Evolutionary conservation across 352 stramenopile genomes (phyloP).

Genomic region (Globisporangium perplexum): DNA sequence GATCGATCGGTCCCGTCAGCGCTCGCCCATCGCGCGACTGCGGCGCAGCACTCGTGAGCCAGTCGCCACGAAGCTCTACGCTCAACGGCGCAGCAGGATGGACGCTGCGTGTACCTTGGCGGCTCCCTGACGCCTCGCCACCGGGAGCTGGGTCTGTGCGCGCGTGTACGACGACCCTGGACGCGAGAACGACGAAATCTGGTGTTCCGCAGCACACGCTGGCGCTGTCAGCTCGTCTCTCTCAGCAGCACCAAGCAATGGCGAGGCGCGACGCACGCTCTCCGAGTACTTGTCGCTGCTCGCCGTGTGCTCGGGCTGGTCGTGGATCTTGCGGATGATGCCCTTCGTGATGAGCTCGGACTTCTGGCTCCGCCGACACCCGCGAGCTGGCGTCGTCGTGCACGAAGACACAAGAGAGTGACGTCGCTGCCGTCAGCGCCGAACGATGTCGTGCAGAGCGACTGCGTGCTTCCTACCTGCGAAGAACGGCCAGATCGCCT

Average conservation of each 20-base stretch:
- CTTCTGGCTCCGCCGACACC: constrained; percentile 46
- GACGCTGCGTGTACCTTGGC: constrained; percentile 27
- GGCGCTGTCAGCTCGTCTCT: not conserved
- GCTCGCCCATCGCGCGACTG: constrained; percentile 44
- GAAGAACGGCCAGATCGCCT: constrained; percentile 70
- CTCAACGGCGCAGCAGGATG: too few species aligned
- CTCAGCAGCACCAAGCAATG: not conserved
- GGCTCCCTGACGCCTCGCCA: constrained; percentile 32
- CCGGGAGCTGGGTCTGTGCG: constrained; percentile 50
- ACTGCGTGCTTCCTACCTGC: constrained; percentile 18
- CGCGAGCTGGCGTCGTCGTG: constrained; percentile 32
- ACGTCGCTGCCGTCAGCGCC: not conserved
- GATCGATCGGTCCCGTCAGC: constrained; percentile 43
- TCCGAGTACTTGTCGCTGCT: constrained; percentile 30
- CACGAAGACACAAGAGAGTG: not conserved
- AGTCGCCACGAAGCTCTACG: not conserved
- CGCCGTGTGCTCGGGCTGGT: constrained; percentile 38
- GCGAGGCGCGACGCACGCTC: constrained; percentile 8
- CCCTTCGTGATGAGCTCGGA: constrained; percentile 49
- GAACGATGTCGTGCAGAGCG: not conserved
- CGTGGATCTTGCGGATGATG: constrained; percentile 59
- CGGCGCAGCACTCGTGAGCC: not conserved
- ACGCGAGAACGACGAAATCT: constrained; percentile 75
- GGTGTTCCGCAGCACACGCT: not conserved
- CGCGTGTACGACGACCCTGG: constrained; percentile 67